Evolutionary conservation across 163 green algal species (phyloP).

Genomic region (Chlamydomonas reinhardtii): DNA sequence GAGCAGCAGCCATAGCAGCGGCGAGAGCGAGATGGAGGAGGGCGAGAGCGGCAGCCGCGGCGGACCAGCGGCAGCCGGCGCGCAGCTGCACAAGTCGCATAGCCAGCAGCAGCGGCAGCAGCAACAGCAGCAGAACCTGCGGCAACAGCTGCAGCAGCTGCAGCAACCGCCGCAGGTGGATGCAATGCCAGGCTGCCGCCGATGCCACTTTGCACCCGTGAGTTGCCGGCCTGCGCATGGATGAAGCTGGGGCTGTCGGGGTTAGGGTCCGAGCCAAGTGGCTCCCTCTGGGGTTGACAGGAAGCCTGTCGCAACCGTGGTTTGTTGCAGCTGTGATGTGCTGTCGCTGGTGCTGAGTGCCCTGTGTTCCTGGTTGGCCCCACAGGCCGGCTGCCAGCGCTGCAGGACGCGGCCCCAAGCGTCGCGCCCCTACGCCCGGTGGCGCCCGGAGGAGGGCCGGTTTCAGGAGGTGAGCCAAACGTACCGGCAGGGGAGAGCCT

Average conservation of each 20-base stretch:
- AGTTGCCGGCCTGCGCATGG: background rate
- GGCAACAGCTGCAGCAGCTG: background rate
- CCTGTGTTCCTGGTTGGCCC: background rate
- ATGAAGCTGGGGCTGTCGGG: background rate
- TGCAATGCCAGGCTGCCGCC: constrained; percentile 28
- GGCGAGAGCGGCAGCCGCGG: too few relatives aligned
- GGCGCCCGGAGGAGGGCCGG: constrained; percentile 35
- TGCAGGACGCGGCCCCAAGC: constrained; percentile 55
- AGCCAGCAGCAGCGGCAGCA: too few relatives aligned
- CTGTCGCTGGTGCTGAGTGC: too few relatives aligned
- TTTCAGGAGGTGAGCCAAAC: constrained; percentile 40
- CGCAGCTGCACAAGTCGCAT: too few relatives aligned
- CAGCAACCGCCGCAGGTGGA: constrained; percentile 17
- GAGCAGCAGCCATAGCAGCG: background rate
- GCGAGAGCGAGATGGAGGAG: too few relatives aligned
- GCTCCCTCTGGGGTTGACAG: too few relatives aligned
- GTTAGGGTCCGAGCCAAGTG: too few relatives aligned
- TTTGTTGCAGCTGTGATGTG: too few relatives aligned
- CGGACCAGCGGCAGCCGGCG: too few relatives aligned
- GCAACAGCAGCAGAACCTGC: too few relatives aligned
- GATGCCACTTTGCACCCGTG: constrained; percentile 31
- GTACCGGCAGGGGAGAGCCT: too few relatives aligned
- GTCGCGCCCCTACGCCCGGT: constrained; percentile 48
- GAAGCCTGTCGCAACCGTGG: too few relatives aligned
- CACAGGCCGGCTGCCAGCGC: constrained; percentile 60